Percentiles rank a stretch among this genome's conserved stretches.
Evolutionary conservation across 2,329 filamentous ascomycete genomes (phyloP).

Genomic region (Aureobasidium sp.): DNA sequence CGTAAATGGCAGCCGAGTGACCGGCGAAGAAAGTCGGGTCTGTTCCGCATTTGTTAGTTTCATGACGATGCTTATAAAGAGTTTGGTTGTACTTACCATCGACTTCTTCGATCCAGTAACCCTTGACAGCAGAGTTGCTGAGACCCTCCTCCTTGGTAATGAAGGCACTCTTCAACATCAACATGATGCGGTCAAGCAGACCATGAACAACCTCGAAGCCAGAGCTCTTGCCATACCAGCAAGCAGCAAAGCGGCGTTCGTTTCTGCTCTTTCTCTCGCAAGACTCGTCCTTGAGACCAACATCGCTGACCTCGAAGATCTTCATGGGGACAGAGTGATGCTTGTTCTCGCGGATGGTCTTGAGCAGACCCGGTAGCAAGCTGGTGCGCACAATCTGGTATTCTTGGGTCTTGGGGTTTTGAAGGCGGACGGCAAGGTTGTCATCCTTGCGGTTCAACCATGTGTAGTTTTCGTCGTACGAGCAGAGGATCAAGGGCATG

Average conservation of each 20-base stretch:
- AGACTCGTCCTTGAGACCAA: conserved; percentile 79
- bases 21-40: conserved; percentile 87
- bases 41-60: conserved; percentile 25
- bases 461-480: conserved; percentile 94
- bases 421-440: conserved; percentile 72
- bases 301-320: conserved; percentile 86
- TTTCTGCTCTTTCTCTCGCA: conserved; percentile 84
- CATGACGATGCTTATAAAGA: background rate
- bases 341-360: conserved; percentile 92
- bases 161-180: conserved; percentile 83
- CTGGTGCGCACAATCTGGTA: conserved; percentile 90
- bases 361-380: conserved; percentile 77
- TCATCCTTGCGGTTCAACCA: conserved; percentile 91
- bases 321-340: conserved; percentile 81
- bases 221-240: conserved; percentile 87
- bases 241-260: conserved; percentile 91
- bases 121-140: conserved; percentile 42
- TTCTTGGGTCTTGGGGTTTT: conserved; percentile 87
- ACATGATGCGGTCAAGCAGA: conserved; percentile 80
- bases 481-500: conserved; percentile 92
- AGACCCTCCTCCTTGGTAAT: conserved; percentile 67
- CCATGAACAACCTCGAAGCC: conserved; percentile 97
- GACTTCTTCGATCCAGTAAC: conserved; percentile 90
- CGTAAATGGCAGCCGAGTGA: conserved; percentile 76
- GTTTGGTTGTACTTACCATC: conserved; percentile 50